Evolutionary conservation across 495 filamentous ascomycete species (phyloP), one percentile per base, ranked within the genome.

Genomic region (Tuber melanosporum): DNA sequence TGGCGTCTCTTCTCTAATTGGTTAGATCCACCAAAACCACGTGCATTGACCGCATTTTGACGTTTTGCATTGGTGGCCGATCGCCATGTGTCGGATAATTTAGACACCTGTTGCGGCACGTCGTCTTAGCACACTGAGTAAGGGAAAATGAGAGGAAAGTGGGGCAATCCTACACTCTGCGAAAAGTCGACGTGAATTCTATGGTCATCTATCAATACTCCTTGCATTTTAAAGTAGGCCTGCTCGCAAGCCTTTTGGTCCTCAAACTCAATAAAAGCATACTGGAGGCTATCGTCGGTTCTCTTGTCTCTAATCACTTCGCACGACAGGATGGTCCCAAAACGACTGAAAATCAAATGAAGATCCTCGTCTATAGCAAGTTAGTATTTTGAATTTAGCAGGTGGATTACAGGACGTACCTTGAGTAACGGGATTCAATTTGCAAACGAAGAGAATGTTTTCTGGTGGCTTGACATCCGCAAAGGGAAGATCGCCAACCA

Each of bases 111-210:
- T 76, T 43, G 32, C 44, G 71, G 8, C 26, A 71, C 32, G 32
- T 76, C 41, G 76, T 71, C 78, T 86, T 80, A 86, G 82, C 44
- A 82, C 72, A 46, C 44, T 32, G 73, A 43, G 26, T 15, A 66
- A 9, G 57, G n/a, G 73, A 71, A 20, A 44, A 74, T 44, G 41
- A 70, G 45, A 70, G 57, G 10, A 46, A 73, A 47, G 15, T 43
- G 75, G 44, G 47, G 22, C 69, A 43, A n/a, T 83, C 87, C 79
- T 83, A 95, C 95, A 84, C 93, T 97, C 84, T 99, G 95, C 45
- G 94, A 97, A 86, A 99, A 99, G 84, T 99, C 95, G 72, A 99
- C 96, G 84, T 98, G 95, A 75, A 99, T 98, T 49, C 95, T 92
- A 76, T 97, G 94, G 82, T 99, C 95, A 80, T 99, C 95, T 82